phyloP scores from a whole-genome alignment of 805 yeast genomes.

The Metschnikowia picachoensis region DNA sequence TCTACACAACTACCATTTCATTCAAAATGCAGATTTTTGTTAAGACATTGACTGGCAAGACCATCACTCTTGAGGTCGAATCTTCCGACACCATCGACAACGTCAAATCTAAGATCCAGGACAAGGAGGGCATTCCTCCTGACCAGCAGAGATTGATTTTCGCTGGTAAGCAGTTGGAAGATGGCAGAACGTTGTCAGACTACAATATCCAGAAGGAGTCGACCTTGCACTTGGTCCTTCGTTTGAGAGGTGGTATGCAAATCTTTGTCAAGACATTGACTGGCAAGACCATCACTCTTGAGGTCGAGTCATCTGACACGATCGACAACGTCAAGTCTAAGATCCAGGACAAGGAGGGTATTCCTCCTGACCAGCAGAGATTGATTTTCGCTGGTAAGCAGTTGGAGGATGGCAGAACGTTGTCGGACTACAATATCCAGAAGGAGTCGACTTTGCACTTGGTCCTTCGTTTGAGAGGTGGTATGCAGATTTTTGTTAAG shows the following conservation, averaged over 20 bases:
- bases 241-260: conserved; percentile 53
- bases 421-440: conserved; percentile 97
- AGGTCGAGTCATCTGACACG: conserved; percentile 96
- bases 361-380: conserved; percentile 97
- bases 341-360: conserved; percentile 97
- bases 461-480: conserved; percentile 98
- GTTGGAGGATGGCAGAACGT: conserved; percentile 93
- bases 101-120: conserved; percentile 51
- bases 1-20: conserved; percentile 5
- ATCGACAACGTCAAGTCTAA: conserved; percentile 91
- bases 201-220: conserved; percentile 47
- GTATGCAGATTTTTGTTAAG: conserved; percentile 48
- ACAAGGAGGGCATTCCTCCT: conserved; percentile 44
- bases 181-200: conserved; percentile 32
- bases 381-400: conserved; percentile 97
- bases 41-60: conserved; percentile 58
- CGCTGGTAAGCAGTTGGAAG: conserved; percentile 47
- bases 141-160: conserved; percentile 44
- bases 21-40: conserved; percentile 45
- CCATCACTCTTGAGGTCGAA: conserved; percentile 89
- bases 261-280: conserved; percentile 53
- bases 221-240: conserved; percentile 24
- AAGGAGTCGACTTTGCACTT: conserved; percentile 95
- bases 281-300: conserved; percentile 75
- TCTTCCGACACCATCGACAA: conserved; percentile 97